Evolutionary conservation across 2,329 filamentous ascomycete genomes (phyloP).

Genomic region (Westerdykella ornata): DNA sequence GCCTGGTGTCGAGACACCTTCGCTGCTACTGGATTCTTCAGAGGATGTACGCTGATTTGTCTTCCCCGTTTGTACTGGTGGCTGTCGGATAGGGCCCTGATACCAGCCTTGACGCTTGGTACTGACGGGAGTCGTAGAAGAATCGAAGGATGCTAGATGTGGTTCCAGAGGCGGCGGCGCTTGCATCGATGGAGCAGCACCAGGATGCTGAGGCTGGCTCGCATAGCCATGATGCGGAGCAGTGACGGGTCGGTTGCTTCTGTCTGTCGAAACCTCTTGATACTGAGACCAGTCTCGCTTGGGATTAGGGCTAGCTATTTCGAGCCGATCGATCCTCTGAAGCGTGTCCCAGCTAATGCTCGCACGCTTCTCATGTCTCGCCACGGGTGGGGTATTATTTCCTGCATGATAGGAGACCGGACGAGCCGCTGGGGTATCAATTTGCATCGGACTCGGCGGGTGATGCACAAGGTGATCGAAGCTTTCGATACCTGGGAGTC

Average conservation of each 20-base stretch:
- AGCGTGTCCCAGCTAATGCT: conserved; percentile 57
- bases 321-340: conserved; percentile 60
- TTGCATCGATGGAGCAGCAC: conserved; percentile 22
- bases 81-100: conserved; percentile 46
- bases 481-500: conserved; percentile 84
- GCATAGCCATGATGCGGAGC: conserved; percentile 34
- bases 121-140: conserved; percentile 49
- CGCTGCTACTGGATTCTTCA: conserved; percentile 51
- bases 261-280: conserved; percentile 12
- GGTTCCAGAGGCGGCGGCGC: conserved; percentile 27
- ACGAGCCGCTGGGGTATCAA: conserved; percentile 51
- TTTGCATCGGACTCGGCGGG: conserved; percentile 67
- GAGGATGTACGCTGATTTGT: conserved; percentile 47
- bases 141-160: conserved; percentile 35
- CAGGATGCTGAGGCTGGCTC: conserved; percentile 18
- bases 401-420: conserved; percentile 35
- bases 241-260: conserved; percentile 24
- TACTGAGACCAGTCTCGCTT: conserved; percentile 33
- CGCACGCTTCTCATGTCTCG: conserved; percentile 27
- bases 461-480: conserved; percentile 71
- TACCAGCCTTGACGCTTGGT: conserved; percentile 68
- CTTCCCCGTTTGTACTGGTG: conserved; percentile 14
- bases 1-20: conserved; percentile 49
- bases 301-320: conserved; percentile 49
- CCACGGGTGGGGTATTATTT: conserved; percentile 18